A percentile compares a stretch with the other conserved stretches of the same genome.
phyloP scores from a whole-genome alignment of 2,329 filamentous ascomycete species.

The Neofusicoccum laricinum region DNA sequence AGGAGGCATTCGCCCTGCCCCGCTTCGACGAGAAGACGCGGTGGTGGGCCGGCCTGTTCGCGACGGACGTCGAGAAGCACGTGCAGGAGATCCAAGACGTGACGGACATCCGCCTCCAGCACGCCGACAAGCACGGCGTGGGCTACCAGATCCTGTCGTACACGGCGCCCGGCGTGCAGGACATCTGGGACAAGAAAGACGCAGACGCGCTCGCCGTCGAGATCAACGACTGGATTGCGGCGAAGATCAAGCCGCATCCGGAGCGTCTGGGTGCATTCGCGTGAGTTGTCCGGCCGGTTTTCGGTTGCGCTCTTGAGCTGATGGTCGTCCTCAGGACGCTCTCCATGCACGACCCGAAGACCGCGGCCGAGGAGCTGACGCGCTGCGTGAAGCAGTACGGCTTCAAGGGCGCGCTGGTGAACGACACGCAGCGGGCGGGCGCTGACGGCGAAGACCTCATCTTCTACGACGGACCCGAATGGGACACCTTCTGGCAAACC shows the following conservation, averaged over 20 bases:
- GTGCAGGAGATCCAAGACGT: conserved; percentile 54
- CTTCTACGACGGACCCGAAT: conserved; percentile 32
- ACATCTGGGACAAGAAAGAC: conserved; percentile 44
- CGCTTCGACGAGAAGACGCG: conserved; percentile 56
- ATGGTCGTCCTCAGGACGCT: conserved; percentile 21
- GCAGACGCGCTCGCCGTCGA: conserved; percentile 44
- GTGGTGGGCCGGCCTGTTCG: conserved; percentile 62
- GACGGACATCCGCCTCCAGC: conserved; percentile 37
- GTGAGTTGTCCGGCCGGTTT: neutral
- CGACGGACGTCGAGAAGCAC: conserved; percentile 58
- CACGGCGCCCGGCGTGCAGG: conserved; percentile 49
- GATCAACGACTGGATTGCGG: conserved; percentile 48
- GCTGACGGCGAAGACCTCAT: conserved; percentile 28
- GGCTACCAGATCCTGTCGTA: conserved; percentile 49
- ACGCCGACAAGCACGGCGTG: conserved; percentile 45
- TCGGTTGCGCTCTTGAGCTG: neutral
- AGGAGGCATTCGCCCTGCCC: conserved; percentile 62
- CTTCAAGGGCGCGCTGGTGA: conserved; percentile 61
- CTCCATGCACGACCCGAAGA: conserved; percentile 32
- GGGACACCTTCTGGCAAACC: conserved; percentile 31
- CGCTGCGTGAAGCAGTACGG: conserved; percentile 42
- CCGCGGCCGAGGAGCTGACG: conserved; percentile 29
- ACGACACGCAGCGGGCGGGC: conserved; percentile 33
- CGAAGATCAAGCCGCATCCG: conserved; percentile 40
- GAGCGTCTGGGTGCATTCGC: conserved; percentile 47